Evolutionary conservation across 805 yeast genomes (phyloP).

Genomic region (Candida stauntonica): DNA sequence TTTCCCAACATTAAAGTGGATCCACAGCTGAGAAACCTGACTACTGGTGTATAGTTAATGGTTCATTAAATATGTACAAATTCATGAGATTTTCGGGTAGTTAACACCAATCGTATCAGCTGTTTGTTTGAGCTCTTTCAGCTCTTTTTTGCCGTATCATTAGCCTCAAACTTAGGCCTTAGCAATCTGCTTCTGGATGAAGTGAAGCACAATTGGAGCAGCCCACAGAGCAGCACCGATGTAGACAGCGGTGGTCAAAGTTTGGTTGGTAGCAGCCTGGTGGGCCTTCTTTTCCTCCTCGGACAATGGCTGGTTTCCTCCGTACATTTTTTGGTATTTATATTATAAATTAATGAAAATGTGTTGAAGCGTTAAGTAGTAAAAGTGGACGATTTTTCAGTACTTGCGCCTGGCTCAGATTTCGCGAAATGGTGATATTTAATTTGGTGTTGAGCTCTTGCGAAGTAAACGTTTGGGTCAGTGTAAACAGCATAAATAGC

Average conservation of each 20-base stretch:
- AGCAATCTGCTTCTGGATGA: conserved; percentile 42
- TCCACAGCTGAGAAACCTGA: conserved; percentile 8
- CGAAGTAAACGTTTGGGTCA: too few relatives aligned
- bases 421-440: too few relatives aligned
- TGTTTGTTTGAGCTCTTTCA: not conserved
- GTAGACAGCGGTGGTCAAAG: conserved; percentile 55
- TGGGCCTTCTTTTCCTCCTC: conserved; percentile 68
- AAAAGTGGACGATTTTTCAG: too few relatives aligned
- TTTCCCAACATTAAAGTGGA: conserved; percentile 11
- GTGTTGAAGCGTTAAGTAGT: too few relatives aligned
- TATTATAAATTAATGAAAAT: too few relatives aligned
- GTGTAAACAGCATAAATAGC: too few relatives aligned
- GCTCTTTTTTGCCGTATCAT: too few relatives aligned
- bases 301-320: conserved; percentile 50
- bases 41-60: not conserved
- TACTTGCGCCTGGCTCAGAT: too few relatives aligned
- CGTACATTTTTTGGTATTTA: conserved; percentile 36
- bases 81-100: not conserved
- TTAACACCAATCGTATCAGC: too few relatives aligned
- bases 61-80: not conserved
- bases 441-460: too few relatives aligned
- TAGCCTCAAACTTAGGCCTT: conserved; percentile 2
- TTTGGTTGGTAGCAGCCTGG: conserved; percentile 55
- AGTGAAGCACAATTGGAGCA: conserved; percentile 53
- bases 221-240: conserved; percentile 61